Base-by-base conservation (phyloP, 1,284 basidiomycete species). In the Austropuccinia psidii region DNA sequence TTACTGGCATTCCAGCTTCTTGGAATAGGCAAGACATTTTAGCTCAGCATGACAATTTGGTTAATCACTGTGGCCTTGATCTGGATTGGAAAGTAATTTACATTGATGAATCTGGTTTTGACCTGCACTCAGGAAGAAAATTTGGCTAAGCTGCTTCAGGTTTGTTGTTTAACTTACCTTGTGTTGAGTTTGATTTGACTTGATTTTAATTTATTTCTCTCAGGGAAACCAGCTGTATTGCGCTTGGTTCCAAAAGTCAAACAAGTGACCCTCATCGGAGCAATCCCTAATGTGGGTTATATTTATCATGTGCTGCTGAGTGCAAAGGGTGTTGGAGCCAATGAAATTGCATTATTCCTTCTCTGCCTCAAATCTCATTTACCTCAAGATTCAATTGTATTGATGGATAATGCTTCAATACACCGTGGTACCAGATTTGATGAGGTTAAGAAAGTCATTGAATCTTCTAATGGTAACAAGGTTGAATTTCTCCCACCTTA, bases 221-320 rank as follows among this genome's bases (percentile, higher is more conserved):
- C 54, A 57, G 54, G 54, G 17, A n/a, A 57, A 31, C 4, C 5
- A 7, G 54, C 8, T 19, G 19, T 31, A 8, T 31, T 57, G 11
- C 27, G 21, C 31, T 17, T 57, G 4, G 54, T 57, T 7, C 24
- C 54, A 24, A 21, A 31, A 7, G 27, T 27, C 21, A 57, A 57
- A 31, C 8, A 57, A 19, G 35, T 57, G 6, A 57, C 54, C 7
- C 7, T 57, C 19, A 57, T 57, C 35, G 54, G 5, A 27, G 7
- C 54, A 65, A 58, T 68, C 60, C 62, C 24, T 50, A 74, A 35
- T 41, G 70, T 72, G 47, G 24, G 75, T 39, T 31, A 43, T n/a
- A 21, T 17, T 33, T 58, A 61, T 24, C 29, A 39, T 15, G 33
- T 29, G 13, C 39, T 31, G 49, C 39, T 33, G 19, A 29, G n/a